Base-by-base conservation (phyloP, 1,139 yeast species). In the Arxiozyma slooffiae region DNA sequence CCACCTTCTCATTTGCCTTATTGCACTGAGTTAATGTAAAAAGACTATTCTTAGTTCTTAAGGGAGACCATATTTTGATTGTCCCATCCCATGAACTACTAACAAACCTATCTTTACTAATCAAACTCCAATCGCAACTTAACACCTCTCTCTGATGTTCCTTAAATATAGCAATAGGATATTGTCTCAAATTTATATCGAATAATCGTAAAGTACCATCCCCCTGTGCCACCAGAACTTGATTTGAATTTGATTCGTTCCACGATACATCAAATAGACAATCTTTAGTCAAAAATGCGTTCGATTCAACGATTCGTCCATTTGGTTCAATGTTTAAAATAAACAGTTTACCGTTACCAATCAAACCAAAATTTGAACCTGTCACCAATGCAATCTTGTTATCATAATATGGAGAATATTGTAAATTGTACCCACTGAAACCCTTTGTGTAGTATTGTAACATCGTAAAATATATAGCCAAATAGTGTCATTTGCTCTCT, bases 61-160 rank as follows among this genome's bases (percentile, higher is more conserved):
- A 69, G 0, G 95, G 92, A 0, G 81, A 69, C 83, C 83, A 79
- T 8, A 92, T 63, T 67, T 87, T 88, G 47, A 90, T 78, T 1
- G 84, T 73, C 0, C 97, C 96, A 67, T 92, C 97, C 97, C 97
- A 92, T 22, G 95, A 85, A 26, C 90, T 77, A 21, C 92, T 77
- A 41, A 84, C 80, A 66, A 90, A 86, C 30, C 73, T 73, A 1
- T 76, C 62, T 66, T 89, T 90, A 57, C 85, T 90, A 2, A 85
- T 82, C 60, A 85, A 67, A 67, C 87, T 88, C 97, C 97, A 90
- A 63, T 82, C 79, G 41, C 90, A 82, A 3, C 87, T 77, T 57
- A 88, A 87, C n/a, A 87, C 96, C 64, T 92, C 98, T 52, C 85
- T 74, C 37, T 76, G 68, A 67, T 92, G 98, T 60, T 87, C 97